These are phyloP conservation scores for Cucumis melo DNA, from an alignment of 306 rosid genomes.

Conservation along the genomic window DNA sequence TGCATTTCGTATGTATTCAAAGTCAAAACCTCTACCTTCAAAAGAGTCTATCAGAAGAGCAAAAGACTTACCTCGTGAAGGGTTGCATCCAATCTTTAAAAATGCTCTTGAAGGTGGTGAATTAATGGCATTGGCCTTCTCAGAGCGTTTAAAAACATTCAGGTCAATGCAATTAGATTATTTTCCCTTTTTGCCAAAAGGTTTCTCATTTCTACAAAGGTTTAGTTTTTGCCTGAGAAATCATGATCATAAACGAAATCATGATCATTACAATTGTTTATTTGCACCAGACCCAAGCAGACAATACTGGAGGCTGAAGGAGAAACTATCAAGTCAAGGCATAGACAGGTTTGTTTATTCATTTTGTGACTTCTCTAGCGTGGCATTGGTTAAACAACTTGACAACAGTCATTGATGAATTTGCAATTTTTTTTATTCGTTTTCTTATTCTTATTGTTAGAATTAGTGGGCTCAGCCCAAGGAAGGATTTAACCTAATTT, in stretches of 20 bases:
- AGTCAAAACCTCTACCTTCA: slow-evolving; percentile 76
- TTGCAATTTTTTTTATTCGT: neutral
- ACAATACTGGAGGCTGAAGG: slow-evolving; percentile 94
- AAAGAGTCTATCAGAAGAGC: slow-evolving; percentile 80
- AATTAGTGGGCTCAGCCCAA: too few relatives aligned
- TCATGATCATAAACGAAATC: neutral
- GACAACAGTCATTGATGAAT: neutral
- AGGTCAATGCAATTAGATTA: slow-evolving; percentile 27
- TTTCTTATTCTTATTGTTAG: neutral
- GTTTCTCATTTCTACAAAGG: neutral
- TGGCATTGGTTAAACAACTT: neutral
- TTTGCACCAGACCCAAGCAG: slow-evolving; percentile 69
- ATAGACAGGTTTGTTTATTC: slow-evolving; percentile 23
- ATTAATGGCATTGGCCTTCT: slow-evolving; percentile 83
- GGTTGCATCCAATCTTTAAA: slow-evolving; percentile 80
- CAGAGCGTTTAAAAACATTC: slow-evolving; percentile 84
- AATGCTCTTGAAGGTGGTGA: slow-evolving; percentile 68
- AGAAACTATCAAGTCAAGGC: slow-evolving; percentile 66
- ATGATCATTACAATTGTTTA: neutral
- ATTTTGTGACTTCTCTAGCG: neutral
- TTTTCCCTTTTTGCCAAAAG: neutral
- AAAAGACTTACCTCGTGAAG: slow-evolving; percentile 65
- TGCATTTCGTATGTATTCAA: slow-evolving; percentile 69
- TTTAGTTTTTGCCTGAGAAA: neutral
- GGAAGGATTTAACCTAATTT: too few relatives aligned